phyloP scores from a whole-genome alignment of 2,329 filamentous ascomycete species.

The Peltaster fructicola region DNA sequence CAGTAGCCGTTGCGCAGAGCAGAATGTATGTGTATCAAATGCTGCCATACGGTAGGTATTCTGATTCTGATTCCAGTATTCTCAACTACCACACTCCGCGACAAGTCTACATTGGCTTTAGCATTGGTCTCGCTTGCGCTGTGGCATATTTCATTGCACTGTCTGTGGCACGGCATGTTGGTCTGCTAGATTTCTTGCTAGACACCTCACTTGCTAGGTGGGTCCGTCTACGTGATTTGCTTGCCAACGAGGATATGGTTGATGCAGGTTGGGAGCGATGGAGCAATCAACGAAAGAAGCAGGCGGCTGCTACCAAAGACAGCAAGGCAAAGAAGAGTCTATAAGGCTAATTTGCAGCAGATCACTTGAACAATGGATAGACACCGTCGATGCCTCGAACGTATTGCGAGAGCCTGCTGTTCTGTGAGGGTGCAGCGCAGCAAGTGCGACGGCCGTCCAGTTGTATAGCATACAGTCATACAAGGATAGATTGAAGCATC shows the following conservation, averaged over 20 bases:
- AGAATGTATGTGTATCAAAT: constrained; percentile 55
- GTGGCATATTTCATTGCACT: constrained; percentile 64
- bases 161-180: constrained; percentile 44
- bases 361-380: too few relatives aligned
- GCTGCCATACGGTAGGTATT: neutral
- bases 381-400: too few relatives aligned
- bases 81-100: constrained; percentile 78
- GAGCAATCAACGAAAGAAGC: too few relatives aligned
- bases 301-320: too few relatives aligned
- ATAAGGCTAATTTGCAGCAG: too few relatives aligned
- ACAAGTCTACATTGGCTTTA: constrained; percentile 69
- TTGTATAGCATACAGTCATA: too few relatives aligned
- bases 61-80: neutral
- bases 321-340: too few relatives aligned
- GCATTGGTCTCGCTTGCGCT: constrained; percentile 53
- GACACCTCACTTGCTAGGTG: constrained; percentile 46
- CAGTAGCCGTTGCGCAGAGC: constrained; percentile 50
- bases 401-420: too few relatives aligned
- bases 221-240: constrained; percentile 63
- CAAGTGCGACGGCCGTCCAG: too few relatives aligned
- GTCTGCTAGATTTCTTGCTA: constrained; percentile 55
- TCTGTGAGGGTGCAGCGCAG: too few relatives aligned
- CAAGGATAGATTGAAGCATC: too few relatives aligned
- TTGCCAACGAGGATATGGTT: constrained; percentile 71
- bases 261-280: constrained; percentile 91